Conservation (phyloP, 768 basidiomycete genomes). For the Termitomyces sp. region DNA sequence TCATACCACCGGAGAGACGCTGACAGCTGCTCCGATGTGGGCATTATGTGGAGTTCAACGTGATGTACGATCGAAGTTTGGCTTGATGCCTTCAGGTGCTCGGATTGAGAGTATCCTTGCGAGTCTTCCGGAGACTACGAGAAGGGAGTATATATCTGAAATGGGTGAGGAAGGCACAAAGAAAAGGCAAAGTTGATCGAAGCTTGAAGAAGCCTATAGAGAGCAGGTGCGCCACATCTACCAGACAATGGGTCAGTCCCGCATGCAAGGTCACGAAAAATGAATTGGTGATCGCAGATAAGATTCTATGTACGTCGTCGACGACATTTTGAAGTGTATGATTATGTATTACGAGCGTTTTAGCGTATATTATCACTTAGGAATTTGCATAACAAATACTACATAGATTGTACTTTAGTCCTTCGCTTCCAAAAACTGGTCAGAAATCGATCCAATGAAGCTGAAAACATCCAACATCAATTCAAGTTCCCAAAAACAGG, state of each 20-base stretch:
- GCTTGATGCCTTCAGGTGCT: constrained; percentile 78
- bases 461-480: neutral
- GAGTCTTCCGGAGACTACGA: constrained; percentile 82
- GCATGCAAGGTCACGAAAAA: too few species aligned
- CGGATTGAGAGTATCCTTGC: constrained; percentile 88
- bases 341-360: neutral
- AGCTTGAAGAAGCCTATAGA: constrained; percentile 56
- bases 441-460: constrained; percentile 15
- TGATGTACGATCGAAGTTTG: constrained; percentile 84
- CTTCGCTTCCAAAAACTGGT: constrained; percentile 12
- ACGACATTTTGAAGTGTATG: neutral
- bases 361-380: neutral
- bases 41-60: constrained; percentile 93
- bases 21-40: constrained; percentile 94
- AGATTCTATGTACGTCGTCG: too few species aligned
- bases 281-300: too few species aligned
- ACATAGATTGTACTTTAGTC: neutral
- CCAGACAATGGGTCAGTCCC: too few species aligned
- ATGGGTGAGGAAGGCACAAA: constrained; percentile 61
- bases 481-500: neutral
- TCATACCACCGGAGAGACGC: constrained; percentile 64
- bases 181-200: constrained; percentile 63
- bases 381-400: neutral
- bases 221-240: too few species aligned
- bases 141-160: constrained; percentile 88